Conservation (phyloP, 495 filamentous ascomycete species). For the Choiromyces venosus region DNA sequence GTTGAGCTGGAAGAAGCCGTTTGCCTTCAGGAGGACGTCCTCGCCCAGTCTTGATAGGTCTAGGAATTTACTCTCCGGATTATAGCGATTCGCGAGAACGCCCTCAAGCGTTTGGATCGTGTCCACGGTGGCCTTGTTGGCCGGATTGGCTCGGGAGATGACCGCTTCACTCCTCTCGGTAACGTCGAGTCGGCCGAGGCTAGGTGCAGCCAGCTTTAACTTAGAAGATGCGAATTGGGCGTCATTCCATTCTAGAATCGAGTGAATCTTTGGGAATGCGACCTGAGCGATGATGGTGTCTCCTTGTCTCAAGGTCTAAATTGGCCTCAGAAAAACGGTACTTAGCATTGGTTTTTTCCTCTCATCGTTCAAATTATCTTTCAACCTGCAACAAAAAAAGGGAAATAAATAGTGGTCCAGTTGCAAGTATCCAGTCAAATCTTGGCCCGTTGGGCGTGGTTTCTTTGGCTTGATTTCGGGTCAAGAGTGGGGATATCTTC, state of each 20-base stretch:
- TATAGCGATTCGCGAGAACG: slow-evolving; percentile 71
- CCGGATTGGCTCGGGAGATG: slow-evolving; percentile 26
- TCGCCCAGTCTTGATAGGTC: slow-evolving; percentile 67
- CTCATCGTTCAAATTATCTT: slow-evolving; percentile 19
- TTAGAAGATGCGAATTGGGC: slow-evolving; percentile 36
- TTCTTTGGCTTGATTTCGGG: slow-evolving; percentile 5
- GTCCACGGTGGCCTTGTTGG: slow-evolving; percentile 40
- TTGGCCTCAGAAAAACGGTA: slow-evolving; percentile 17
- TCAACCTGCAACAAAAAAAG: slow-evolving; percentile 15
- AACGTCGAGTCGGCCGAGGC: slow-evolving; percentile 21
- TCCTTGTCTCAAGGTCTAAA: slow-evolving; percentile 40
- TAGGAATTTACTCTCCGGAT: slow-evolving; percentile 62
- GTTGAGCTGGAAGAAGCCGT: slow-evolving; percentile 68
- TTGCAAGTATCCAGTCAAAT: slow-evolving; percentile 14
- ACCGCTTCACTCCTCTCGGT: slow-evolving; percentile 24
- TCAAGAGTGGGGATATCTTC: slow-evolving; percentile 18
- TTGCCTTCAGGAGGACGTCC: slow-evolving; percentile 60
- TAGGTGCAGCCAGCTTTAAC: slow-evolving; percentile 29
- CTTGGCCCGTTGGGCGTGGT: slow-evolving; percentile 19
- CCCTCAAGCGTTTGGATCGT: slow-evolving; percentile 45
- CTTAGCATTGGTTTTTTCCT: slow-evolving; percentile 40
- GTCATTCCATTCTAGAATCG: slow-evolving; percentile 38
- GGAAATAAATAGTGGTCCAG: slow-evolving; percentile 8
- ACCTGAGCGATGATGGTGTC: slow-evolving; percentile 31
- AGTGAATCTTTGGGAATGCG: slow-evolving; percentile 24